Evolutionary conservation across 192 early-diverging fungal genomes (phyloP), one percentile per base, ranked within the genome.

Genomic region (Mortierella hygrophila): DNA sequence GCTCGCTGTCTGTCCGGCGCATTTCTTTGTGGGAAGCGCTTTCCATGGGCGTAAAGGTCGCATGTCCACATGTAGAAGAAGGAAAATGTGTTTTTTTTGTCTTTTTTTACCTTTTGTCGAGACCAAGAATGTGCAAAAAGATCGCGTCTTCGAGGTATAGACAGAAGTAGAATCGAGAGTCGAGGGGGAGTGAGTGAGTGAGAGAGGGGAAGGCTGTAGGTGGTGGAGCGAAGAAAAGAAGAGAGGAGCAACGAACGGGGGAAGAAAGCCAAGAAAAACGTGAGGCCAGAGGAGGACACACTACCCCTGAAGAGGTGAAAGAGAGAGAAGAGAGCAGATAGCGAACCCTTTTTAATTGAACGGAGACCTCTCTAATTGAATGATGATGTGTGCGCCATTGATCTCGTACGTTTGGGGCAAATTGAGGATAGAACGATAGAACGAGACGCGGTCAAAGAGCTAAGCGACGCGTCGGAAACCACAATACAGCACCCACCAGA

Each of bases 91-190:
- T 26, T 65, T 15, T 29, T 65, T 32, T n/a, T 2, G 26, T 4
- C 35, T 65, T 65, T 65, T 65, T 65, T 65, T 65, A 65, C 60
- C 60, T 65, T 65, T 65, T 65, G 60, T 65, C 60, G 60, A 65
- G 60, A 65, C 60, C 60, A 65, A 47, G 44, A 73, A 47, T 18
- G 44, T 35, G 46, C 72, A 41, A 46, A 13, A 13, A 41, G n/a
- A 21, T 49, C 32, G 72, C 41, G 46, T 42, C 26, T 47, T 32
- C 38, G 41, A 47, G 72, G 46, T 73, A 47, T 46, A 6, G 46
- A 73, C 29, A 26, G 44, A 72, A 21, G 44, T 26, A 72, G n/a
- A 35, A 47, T 29, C 40, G 44, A 29, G 71, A 13, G 71, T 26
- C 9, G 23, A n/a, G 18, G 42, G 29, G 7, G 40, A 21, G 78